Percentiles rank a stretch among this genome's conserved stretches.
Evolutionary conservation across 495 filamentous ascomycete genomes (phyloP).

Genomic region (Clavariopsis aquatica): DNA sequence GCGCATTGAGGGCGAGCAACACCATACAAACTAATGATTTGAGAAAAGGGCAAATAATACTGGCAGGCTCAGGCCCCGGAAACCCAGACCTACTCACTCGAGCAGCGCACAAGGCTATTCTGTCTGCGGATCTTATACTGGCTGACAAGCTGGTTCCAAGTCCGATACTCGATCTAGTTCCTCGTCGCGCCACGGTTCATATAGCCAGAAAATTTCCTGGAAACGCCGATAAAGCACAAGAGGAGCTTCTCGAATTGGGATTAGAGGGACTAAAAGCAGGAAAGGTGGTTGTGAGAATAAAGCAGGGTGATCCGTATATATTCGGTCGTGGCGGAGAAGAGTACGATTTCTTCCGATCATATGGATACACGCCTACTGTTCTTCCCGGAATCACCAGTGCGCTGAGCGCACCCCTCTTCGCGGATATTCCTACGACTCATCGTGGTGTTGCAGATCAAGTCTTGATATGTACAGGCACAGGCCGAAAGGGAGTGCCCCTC

Average conservation of each 20-base stretch:
- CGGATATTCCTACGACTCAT: constrained; percentile 83
- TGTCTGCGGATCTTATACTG: constrained; percentile 79
- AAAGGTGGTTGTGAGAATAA: constrained; percentile 79
- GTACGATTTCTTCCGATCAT: constrained; percentile 74
- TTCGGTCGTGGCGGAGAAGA: constrained; percentile 95
- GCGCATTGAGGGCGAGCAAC: constrained; percentile 25
- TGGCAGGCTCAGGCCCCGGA: constrained; percentile 91
- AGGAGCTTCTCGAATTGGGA: constrained; percentile 81
- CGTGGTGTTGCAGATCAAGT: constrained; percentile 89
- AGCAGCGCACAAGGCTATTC: constrained; percentile 85
- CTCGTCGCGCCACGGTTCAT: constrained; percentile 81
- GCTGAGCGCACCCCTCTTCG: constrained; percentile 83
- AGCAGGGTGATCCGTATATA: constrained; percentile 95
- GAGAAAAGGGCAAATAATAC: constrained; percentile 67
- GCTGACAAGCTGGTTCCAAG: constrained; percentile 95
- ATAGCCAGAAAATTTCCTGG: constrained; percentile 98
- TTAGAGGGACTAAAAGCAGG: constrained; percentile 70
- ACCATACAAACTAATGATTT: constrained; percentile 18
- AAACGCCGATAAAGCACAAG: constrained; percentile 90
- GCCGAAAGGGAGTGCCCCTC: constrained; percentile 82
- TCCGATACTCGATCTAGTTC: constrained; percentile 82
- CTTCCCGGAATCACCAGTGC: constrained; percentile 90
- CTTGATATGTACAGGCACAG: constrained; percentile 91
- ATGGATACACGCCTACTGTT: constrained; percentile 71
- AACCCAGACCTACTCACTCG: constrained; percentile 87